phyloP scores from a whole-genome alignment of 2,329 filamentous ascomycete genomes.

The Fusarium foetens region DNA sequence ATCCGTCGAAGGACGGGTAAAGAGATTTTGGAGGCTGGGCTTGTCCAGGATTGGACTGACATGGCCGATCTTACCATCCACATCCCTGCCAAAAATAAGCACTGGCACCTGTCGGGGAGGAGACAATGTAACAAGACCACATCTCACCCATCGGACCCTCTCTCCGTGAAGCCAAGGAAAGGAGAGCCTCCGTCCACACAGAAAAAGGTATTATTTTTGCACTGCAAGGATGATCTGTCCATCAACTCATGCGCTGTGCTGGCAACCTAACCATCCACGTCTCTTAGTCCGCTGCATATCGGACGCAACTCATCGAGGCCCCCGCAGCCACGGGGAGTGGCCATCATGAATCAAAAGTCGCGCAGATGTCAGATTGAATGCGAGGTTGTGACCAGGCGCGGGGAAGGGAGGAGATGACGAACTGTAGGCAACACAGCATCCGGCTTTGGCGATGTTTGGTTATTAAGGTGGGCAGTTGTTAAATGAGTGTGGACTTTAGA shows the following conservation, averaged over 20 bases:
- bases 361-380: constrained; percentile 30
- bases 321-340: constrained; percentile 21
- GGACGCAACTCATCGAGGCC: constrained; percentile 28
- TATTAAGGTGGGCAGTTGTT: background rate
- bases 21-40: constrained; percentile 21
- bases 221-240: constrained; percentile 27
- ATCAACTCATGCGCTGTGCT: constrained; percentile 33
- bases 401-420: background rate
- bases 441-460: constrained; percentile 17
- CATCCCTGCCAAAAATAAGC: constrained; percentile 38
- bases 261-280: constrained; percentile 27
- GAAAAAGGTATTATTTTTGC: constrained; percentile 8
- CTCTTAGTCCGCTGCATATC: constrained; percentile 30
- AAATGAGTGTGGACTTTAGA: background rate
- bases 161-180: constrained; percentile 28
- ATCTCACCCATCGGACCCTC: constrained; percentile 27
- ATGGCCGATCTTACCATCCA: constrained; percentile 33
- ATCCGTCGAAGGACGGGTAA: constrained; percentile 12
- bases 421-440: constrained; percentile 1
- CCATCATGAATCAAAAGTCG: constrained; percentile 35
- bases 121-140: constrained; percentile 29
- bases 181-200: constrained; percentile 5
- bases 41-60: constrained; percentile 21
- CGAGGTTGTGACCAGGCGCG: background rate
- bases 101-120: constrained; percentile 20